Conservation (phyloP, 345 rosid species). For the Gossypium turneri region DNA sequence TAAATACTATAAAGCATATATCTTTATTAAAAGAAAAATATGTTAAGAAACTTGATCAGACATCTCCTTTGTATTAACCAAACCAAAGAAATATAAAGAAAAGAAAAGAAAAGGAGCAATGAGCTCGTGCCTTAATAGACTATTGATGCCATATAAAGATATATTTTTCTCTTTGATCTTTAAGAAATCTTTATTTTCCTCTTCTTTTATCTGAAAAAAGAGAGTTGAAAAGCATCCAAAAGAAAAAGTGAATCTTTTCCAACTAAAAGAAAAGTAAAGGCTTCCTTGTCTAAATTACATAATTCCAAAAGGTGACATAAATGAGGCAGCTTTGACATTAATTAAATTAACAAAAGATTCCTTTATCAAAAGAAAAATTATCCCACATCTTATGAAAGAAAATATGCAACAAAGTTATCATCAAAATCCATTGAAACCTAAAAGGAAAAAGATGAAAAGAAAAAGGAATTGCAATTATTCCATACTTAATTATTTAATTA, state of each 20-base stretch:
- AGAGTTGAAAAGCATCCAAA: slow-evolving; percentile 49
- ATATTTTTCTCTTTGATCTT: slow-evolving; percentile 20
- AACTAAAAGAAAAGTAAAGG: slow-evolving; percentile 35
- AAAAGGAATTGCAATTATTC: slow-evolving; percentile 24
- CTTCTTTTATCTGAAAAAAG: slow-evolving; percentile 28
- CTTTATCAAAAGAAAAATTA: slow-evolving; percentile 36
- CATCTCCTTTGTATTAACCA: not conserved
- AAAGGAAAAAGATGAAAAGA: slow-evolving; percentile 20
- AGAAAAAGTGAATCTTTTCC: slow-evolving; percentile 45
- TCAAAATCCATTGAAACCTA: slow-evolving; percentile 38
- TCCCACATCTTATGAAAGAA: slow-evolving; percentile 21
- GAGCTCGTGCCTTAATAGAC: not conserved
- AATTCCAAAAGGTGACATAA: slow-evolving; percentile 21
- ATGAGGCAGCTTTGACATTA: slow-evolving; percentile 36
- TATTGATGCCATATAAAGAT: slow-evolving; percentile 15
- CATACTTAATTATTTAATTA: not conserved
- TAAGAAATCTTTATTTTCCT: slow-evolving; percentile 3
- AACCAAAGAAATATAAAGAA: not conserved
- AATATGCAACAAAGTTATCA: slow-evolving; percentile 27
- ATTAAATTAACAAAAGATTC: slow-evolving; percentile 27
- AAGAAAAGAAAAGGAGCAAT: not conserved
- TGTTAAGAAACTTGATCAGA: slow-evolving; percentile 7
- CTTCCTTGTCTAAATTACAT: slow-evolving; percentile 41
- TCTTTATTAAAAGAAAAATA: no score
- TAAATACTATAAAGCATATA: no score